These are phyloP conservation scores for Trichosporon coremiiforme DNA, from an alignment of 1,284 basidiomycete species.

Conservation along the genomic window DNA sequence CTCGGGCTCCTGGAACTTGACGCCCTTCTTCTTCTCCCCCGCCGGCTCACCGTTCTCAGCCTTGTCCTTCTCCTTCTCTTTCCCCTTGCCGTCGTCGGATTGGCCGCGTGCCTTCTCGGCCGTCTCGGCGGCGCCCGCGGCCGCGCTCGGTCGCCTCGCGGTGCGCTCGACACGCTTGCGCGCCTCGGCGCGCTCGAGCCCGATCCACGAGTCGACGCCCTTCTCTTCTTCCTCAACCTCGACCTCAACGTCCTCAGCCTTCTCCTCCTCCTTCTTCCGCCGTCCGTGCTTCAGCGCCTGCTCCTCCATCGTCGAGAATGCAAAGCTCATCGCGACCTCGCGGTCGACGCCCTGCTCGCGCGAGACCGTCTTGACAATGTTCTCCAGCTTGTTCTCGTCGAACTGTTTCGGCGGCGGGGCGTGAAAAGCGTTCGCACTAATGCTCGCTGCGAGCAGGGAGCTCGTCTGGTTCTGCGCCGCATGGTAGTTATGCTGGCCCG, in stretches of 20 bases:
- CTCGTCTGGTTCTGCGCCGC: constrained; percentile 22
- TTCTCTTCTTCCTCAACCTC: constrained; percentile 32
- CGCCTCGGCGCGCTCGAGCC: constrained; percentile 31
- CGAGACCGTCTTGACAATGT: constrained; percentile 34
- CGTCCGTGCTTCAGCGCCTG: constrained; percentile 22
- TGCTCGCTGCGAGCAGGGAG: constrained; percentile 45
- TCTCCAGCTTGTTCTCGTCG: constrained; percentile 35
- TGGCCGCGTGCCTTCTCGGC: constrained; percentile 30
- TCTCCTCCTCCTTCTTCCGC: constrained; percentile 26
- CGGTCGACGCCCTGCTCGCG: constrained; percentile 37
- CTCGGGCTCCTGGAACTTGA: constrained; percentile 27
- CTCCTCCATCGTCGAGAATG: constrained; percentile 44
- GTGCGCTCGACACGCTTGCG: constrained; percentile 17
- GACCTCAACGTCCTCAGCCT: constrained; percentile 29
- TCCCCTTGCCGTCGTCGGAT: constrained; percentile 29
- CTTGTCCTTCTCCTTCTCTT: constrained; percentile 23
- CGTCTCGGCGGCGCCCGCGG: background rate
- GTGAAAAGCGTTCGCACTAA: constrained; percentile 45
- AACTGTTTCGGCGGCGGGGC: constrained; percentile 36
- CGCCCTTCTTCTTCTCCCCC: constrained; percentile 22
- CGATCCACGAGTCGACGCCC: constrained; percentile 50
- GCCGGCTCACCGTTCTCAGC: background rate
- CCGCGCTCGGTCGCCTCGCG: constrained; percentile 2
- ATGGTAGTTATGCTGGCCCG: constrained; percentile 26
- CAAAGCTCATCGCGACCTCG: constrained; percentile 51